Evolutionary conservation across 2,329 filamentous ascomycete species (phyloP), one percentile per base, ranked within the genome.

Genomic region (Pyrenochaeta sp.): DNA sequence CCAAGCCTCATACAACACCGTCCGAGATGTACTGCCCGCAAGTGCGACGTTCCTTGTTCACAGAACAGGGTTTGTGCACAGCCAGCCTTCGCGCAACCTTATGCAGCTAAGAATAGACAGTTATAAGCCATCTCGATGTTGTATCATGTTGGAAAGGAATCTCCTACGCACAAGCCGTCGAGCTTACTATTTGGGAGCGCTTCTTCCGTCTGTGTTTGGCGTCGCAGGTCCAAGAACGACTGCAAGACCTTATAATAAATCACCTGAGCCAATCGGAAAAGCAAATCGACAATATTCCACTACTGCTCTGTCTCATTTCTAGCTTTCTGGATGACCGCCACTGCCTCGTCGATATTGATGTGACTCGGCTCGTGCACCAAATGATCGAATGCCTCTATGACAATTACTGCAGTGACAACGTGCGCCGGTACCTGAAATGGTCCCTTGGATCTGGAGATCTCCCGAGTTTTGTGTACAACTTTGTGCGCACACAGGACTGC

Each of bases 91-190:
- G 11, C 3, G 14, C 32, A 23, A 14, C 18, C n/a, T n/a, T 23
- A 9, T 20, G 18, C 23, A 15, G 44, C 59, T 57, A 31, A 48
- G 21, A n/a, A 10, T 14, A 4, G 45, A 49, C 49, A 42, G 48
- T 49, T 4, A 48, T 69, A 42, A 67, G 60, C 23, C 69, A 75
- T 49, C 62, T 76, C 21, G 75, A 77, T 45, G 55, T 71, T 4
- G 55, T 72, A 2, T 66, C 69, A 6, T 74, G 66, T 39, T 77
- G 75, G 75, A 77, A 71, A 51, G 63, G 66, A 4, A 43, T 77
- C 3, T 67, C 67, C 3, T 45, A 55, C 11, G 17, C 53, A 4
- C 69, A 72, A 45, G 69, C 69, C 23, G 18, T 45, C 9, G 75
- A 77, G 48, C 50, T 77, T 36, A 27, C 44, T 2, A 56, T 64